Evolutionary conservation across 2,329 filamentous ascomycete genomes (phyloP), one percentile per base, ranked within the genome.

Genomic region (Aspergillus awamori): DNA sequence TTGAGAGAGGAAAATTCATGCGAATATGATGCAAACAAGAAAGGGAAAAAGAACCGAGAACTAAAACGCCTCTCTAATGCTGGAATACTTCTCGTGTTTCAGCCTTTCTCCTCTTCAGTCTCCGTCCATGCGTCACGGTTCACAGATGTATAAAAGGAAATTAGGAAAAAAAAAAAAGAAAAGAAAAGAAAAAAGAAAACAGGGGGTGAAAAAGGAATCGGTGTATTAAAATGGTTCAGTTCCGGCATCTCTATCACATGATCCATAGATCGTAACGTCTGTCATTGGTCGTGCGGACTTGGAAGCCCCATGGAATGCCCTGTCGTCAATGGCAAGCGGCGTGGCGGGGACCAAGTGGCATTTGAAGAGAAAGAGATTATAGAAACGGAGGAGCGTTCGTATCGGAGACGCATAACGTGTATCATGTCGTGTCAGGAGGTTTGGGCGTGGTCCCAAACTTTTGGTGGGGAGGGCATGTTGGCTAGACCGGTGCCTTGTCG

Each of bases 241-340:
- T 67, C 70, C 67, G 65, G 63, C 72, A 72, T 74, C 69, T 76
- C 74, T 77, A 77, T 76, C 72, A 70, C 72, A 74, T 76, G 70
- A 76, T 71, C 71, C 74, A 73, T 76, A 69, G 73, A 76, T 76
- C 75, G 71, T 77, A 76, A 76, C 68, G 69, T 75, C 73, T 75
- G 74, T 74, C 71, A 69, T 74, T 67, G 64, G 69, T 70, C 68
- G 70, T 73, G 67, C 68, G 65, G 65, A 70, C 65, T 64, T 64
- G 64, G 33, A 5, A 65, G 61, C 66, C 65, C 61, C 63, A 67
- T 62, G 51, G 56, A 15, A 66, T 65, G 11, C 51, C 54, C 36
- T 24, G 45, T 47, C 58, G 49, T 49, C 36, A 57, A 38, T 58
- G 30, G 30, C 55, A 56, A 56, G 41, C 58, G 30, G 51, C 55